phyloP scores from a whole-genome alignment of 306 rosid species.

The Castanospermum australe region DNA sequence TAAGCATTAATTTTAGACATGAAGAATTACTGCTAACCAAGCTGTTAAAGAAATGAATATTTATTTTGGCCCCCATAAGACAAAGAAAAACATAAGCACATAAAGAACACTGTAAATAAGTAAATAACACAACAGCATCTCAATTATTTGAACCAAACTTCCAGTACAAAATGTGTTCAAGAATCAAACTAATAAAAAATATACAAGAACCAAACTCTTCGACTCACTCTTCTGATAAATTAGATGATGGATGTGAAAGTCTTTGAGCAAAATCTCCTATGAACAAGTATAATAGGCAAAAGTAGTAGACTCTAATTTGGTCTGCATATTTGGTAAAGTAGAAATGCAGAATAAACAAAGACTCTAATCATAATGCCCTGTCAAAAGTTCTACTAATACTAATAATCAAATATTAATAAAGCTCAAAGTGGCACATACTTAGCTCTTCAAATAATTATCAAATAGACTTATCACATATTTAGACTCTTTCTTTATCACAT shows the following conservation, averaged over 20 bases:
- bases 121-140: not conserved
- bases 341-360: not conserved
- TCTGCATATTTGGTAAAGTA: not conserved
- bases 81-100: too few relatives aligned
- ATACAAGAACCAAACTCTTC: conserved; percentile 9
- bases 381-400: not conserved
- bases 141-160: not conserved
- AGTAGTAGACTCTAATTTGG: conserved; percentile 26
- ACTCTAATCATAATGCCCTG: not conserved
- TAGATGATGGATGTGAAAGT: conserved; percentile 88
- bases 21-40: too few relatives aligned
- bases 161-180: not conserved
- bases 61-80: too few relatives aligned
- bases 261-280: conserved; percentile 79
- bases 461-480: conserved; percentile 57
- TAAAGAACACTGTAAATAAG: too few relatives aligned
- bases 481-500: too few relatives aligned
- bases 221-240: conserved; percentile 85
- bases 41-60: too few relatives aligned
- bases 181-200: conserved; percentile 10
- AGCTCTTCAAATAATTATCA: conserved; percentile 68
- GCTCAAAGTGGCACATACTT: conserved; percentile 58
- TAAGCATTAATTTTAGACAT: too few relatives aligned
- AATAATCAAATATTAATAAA: not conserved
- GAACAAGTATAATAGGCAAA: conserved; percentile 24